Conservation (phyloP, 2,329 filamentous ascomycete species). For the Pyricularia sp. region DNA sequence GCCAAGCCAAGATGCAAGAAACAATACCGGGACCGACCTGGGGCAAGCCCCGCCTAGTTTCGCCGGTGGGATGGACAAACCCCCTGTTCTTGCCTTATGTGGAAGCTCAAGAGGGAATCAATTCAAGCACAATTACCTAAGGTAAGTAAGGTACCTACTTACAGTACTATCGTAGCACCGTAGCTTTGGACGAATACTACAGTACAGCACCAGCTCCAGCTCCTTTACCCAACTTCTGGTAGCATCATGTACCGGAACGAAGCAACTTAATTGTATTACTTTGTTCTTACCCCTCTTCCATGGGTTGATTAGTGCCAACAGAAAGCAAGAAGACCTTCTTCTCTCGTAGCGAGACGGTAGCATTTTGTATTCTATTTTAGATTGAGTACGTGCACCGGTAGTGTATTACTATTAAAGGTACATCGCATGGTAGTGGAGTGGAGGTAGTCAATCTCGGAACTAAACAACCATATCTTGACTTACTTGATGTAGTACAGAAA, state of each 20-base stretch:
- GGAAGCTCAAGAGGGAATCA: neutral
- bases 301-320: neutral
- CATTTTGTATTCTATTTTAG: neutral
- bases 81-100: neutral
- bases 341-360: neutral
- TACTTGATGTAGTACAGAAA: too few species aligned
- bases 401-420: neutral
- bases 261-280: neutral
- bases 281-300: neutral
- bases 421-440: neutral
- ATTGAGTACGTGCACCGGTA: neutral
- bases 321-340: too few species aligned
- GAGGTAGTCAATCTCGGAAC: neutral
- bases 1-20: neutral
- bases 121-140: neutral
- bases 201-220: neutral
- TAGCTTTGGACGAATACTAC: neutral
- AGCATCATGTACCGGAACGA: neutral
- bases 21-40: too few species aligned
- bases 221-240: neutral
- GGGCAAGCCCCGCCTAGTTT: neutral
- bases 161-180: too few species aligned
- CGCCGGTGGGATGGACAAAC: neutral
- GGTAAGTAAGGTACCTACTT: too few species aligned
- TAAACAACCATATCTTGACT: neutral